Evolutionary conservation across 2,329 filamentous ascomycete species (phyloP).

Genomic region (Penicillium sp.): DNA sequence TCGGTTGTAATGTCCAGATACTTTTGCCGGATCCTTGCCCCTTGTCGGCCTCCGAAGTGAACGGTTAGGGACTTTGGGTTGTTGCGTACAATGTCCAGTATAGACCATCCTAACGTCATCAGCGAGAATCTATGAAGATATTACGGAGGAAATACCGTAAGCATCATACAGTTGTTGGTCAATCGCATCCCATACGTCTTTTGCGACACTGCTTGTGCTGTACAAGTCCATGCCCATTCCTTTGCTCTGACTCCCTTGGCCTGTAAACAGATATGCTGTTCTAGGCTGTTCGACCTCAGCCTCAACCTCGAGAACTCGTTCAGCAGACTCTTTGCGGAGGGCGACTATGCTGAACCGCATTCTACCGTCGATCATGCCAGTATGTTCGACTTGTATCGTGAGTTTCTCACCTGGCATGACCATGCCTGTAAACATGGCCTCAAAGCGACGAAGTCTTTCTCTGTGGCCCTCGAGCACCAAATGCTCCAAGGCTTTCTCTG

Average conservation of each 20-base stretch:
- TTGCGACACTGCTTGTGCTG: slow-evolving; percentile 83
- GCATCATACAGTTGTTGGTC: slow-evolving; percentile 96
- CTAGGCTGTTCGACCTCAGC: slow-evolving; percentile 96
- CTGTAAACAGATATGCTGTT: slow-evolving; percentile 94
- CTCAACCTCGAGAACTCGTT: slow-evolving; percentile 89
- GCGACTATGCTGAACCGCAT: slow-evolving; percentile 98
- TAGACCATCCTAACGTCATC: slow-evolving; percentile 67
- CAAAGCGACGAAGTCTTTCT: slow-evolving; percentile 90
- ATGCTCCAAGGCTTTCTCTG: slow-evolving; percentile 92
- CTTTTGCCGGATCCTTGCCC: slow-evolving; percentile 93
- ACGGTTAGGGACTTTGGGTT: slow-evolving; percentile 97
- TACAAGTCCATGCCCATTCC: slow-evolving; percentile 99
- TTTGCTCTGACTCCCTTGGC: slow-evolving; percentile 95
- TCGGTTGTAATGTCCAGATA: slow-evolving; percentile 82
- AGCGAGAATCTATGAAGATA: background rate
- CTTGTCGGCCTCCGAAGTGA: slow-evolving; percentile 91
- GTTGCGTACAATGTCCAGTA: slow-evolving; percentile 97
- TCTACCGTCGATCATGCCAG: slow-evolving; percentile 92
- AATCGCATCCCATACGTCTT: slow-evolving; percentile 93
- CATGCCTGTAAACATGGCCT: slow-evolving; percentile 91
- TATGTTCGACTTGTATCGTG: slow-evolving; percentile 87
- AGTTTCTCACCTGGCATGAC: slow-evolving; percentile 93
- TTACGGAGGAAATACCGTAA: slow-evolving; percentile 68
- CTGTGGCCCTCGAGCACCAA: slow-evolving; percentile 89
- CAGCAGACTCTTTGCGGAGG: slow-evolving; percentile 86